A percentile compares a stretch with the other conserved stretches of the same genome.
Evolutionary conservation across 1,284 basidiomycete species (phyloP).

Genomic region (Cronartium quercuum): DNA sequence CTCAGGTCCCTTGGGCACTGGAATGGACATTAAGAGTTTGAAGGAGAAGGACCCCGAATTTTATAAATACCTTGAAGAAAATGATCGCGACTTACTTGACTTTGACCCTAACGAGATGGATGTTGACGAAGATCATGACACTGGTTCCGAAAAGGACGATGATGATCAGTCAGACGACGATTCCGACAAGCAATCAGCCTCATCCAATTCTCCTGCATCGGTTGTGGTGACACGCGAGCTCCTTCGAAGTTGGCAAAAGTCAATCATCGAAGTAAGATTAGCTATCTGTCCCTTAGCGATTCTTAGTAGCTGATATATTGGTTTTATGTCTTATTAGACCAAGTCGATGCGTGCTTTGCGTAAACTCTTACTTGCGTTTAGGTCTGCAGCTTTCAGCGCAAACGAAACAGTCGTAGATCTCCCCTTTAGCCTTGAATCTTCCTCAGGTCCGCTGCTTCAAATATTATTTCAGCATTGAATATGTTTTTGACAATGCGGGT

Average conservation of each 20-base stretch:
- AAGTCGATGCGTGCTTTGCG: slow-evolving; percentile 77
- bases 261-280: slow-evolving; percentile 69
- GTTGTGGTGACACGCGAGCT: slow-evolving; percentile 63
- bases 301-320: background rate
- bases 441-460: slow-evolving; percentile 56
- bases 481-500: background rate
- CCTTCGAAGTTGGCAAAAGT: slow-evolving; percentile 78
- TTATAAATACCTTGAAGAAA: slow-evolving; percentile 94
- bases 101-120: slow-evolving; percentile 54
- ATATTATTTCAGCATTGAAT: slow-evolving; percentile 29
- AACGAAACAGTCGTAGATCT: slow-evolving; percentile 48
- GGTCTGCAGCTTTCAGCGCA: slow-evolving; percentile 77
- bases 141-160: slow-evolving; percentile 41
- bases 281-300: background rate
- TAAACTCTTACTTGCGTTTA: slow-evolving; percentile 79
- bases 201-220: slow-evolving; percentile 54
- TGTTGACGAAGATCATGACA: slow-evolving; percentile 43
- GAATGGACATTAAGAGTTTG: slow-evolving; percentile 70
- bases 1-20: background rate
- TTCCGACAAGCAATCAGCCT: slow-evolving; percentile 52
- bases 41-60: slow-evolving; percentile 96
- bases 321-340: background rate
- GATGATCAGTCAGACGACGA: slow-evolving; percentile 43
- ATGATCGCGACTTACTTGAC: slow-evolving; percentile 78
- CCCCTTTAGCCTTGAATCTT: slow-evolving; percentile 73